phyloP scores from a whole-genome alignment of 2,329 filamentous ascomycete genomes.

The Sphaerostilbella broomeana region DNA sequence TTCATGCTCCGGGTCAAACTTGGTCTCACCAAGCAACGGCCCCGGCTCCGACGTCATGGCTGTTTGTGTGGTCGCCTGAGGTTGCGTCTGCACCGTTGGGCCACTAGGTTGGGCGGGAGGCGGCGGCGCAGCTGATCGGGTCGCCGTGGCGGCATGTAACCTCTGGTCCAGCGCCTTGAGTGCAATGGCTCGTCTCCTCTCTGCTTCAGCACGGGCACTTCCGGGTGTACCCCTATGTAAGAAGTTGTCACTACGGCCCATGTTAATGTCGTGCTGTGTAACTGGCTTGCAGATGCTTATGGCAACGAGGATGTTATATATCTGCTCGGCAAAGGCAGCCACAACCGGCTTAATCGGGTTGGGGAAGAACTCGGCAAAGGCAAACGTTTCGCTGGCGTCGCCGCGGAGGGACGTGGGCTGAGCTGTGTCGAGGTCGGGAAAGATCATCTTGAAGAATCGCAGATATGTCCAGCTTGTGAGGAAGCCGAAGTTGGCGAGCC shows the following conservation, averaged over 20 bases:
- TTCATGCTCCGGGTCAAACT: slow-evolving; percentile 57
- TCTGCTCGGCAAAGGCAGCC: slow-evolving; percentile 60
- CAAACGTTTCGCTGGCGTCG: slow-evolving; percentile 93
- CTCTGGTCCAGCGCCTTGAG: slow-evolving; percentile 89
- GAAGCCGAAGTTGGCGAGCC: slow-evolving; percentile 76
- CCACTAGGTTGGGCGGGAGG: slow-evolving; percentile 38
- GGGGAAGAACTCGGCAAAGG: slow-evolving; percentile 93
- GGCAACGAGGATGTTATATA: slow-evolving; percentile 70
- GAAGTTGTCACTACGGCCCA: slow-evolving; percentile 58
- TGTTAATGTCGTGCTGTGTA: slow-evolving; percentile 70
- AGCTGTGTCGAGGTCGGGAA: slow-evolving; percentile 59
- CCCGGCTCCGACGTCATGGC: slow-evolving; percentile 50
- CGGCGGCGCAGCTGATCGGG: slow-evolving; percentile 15
- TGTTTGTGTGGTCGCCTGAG: slow-evolving; percentile 47
- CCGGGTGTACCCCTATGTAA: slow-evolving; percentile 52
- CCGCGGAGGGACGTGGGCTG: slow-evolving; percentile 64
- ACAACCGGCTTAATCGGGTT: slow-evolving; percentile 73
- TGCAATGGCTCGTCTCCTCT: slow-evolving; percentile 80
- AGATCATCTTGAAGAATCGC: slow-evolving; percentile 81
- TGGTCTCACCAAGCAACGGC: slow-evolving; percentile 61
- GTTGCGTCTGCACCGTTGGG: slow-evolving; percentile 52
- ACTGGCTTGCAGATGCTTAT: slow-evolving; percentile 80
- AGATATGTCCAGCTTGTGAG: slow-evolving; percentile 91
- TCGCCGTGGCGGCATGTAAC: slow-evolving; percentile 70
- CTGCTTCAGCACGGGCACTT: slow-evolving; percentile 81